Conservation (phyloP, 768 basidiomycete species). For the Boletus coccyginus region DNA sequence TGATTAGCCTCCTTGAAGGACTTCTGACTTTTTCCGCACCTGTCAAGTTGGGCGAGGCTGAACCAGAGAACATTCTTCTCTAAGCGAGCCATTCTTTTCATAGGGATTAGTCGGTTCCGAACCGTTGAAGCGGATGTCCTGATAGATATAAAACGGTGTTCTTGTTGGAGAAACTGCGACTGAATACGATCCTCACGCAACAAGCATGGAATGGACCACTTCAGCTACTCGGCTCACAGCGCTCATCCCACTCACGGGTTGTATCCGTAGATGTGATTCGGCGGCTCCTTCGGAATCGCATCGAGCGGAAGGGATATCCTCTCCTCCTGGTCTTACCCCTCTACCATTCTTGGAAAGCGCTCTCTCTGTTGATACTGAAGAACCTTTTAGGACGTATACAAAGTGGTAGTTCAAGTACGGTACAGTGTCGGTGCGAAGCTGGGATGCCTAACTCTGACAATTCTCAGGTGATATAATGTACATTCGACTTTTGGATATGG, state of each 20-base stretch:
- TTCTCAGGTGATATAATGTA: constrained; percentile 44
- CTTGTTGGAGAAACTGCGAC: not conserved
- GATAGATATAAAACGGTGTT: constrained; percentile 5
- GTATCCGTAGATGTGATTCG: not conserved
- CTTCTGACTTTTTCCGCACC: too few relatives aligned
- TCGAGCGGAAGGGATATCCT: constrained; percentile 12
- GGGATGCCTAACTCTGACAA: not conserved
- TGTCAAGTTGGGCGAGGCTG: too few relatives aligned
- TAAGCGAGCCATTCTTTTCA: too few relatives aligned
- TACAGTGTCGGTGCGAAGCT: not conserved
- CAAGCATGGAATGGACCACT: constrained; percentile 6
- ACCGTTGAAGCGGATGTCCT: too few relatives aligned
- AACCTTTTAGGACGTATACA: constrained; percentile 4
- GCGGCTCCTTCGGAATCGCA: constrained; percentile 1
- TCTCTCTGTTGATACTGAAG: constrained; percentile 12
- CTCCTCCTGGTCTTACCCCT: constrained; percentile 19
- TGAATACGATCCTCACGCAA: not conserved
- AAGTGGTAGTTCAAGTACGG: not conserved
- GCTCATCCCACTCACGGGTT: not conserved
- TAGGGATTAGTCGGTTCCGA: too few relatives aligned
- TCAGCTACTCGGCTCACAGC: constrained; percentile 4
- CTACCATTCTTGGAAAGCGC: constrained; percentile 20
- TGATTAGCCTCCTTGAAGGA: too few relatives aligned
- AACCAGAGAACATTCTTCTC: too few relatives aligned
- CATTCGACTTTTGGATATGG: constrained; percentile 44